Conservation (phyloP, 2,329 filamentous ascomycete genomes). For the Diaporthe capsici region DNA sequence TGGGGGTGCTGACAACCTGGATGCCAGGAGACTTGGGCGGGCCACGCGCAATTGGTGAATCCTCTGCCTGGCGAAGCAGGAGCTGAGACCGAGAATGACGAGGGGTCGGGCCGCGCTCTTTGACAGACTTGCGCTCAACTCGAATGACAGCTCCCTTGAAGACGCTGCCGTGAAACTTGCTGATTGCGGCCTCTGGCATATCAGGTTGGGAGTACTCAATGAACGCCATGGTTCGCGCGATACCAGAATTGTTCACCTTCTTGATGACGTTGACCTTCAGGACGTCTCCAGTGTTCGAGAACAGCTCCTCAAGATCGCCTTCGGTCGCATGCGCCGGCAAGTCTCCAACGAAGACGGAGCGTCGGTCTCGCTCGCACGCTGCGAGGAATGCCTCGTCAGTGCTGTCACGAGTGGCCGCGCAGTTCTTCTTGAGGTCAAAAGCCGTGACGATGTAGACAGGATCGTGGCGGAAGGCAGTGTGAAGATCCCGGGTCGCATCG, state of each 20-base stretch:
- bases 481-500: constrained; percentile 64
- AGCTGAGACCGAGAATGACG: constrained; percentile 36
- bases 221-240: constrained; percentile 50
- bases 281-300: constrained; percentile 48
- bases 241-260: constrained; percentile 43
- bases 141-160: constrained; percentile 36
- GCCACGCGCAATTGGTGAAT: constrained; percentile 17
- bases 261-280: constrained; percentile 49
- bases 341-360: constrained; percentile 53
- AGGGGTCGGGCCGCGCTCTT: constrained; percentile 36
- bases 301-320: constrained; percentile 45
- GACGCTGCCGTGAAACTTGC: constrained; percentile 31
- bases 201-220: constrained; percentile 44
- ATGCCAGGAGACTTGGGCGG: constrained; percentile 11
- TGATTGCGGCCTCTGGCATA: constrained; percentile 42
- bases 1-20: constrained; percentile 33
- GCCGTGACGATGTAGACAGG: constrained; percentile 49
- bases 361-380: constrained; percentile 52
- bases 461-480: constrained; percentile 54
- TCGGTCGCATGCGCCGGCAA: constrained; percentile 47
- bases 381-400: constrained; percentile 50
- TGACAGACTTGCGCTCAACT: constrained; percentile 42
- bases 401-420: constrained; percentile 44
- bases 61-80: constrained; percentile 22
- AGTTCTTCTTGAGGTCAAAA: constrained; percentile 51